Conservation (phyloP, 805 yeast species). For the Schizosaccharomyces lindneri region DNA sequence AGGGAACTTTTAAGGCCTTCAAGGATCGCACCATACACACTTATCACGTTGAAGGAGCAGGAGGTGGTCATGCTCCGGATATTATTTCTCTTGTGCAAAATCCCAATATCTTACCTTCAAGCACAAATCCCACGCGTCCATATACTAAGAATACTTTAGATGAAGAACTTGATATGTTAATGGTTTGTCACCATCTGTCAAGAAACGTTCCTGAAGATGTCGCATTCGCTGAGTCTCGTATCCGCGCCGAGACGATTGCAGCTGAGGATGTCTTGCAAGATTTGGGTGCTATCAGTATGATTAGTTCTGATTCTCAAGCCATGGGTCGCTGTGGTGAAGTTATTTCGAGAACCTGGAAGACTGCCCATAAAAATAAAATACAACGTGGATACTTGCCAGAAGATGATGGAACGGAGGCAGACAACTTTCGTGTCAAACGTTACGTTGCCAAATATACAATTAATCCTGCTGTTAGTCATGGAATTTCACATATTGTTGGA, state of each 20-base stretch:
- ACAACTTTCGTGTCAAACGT: constrained; percentile 3
- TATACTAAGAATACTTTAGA: constrained; percentile 1
- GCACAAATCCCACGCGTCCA: constrained; percentile 2
- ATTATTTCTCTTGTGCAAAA: not conserved
- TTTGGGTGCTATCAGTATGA: constrained; percentile 3
- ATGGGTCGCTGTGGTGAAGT: constrained; percentile 4
- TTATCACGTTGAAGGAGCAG: constrained; percentile 3
- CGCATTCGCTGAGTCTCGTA: constrained; percentile 3
- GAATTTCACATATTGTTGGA: not conserved
- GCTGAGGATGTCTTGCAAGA: constrained; percentile 3
- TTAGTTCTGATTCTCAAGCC: constrained; percentile 3
- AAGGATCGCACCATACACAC: constrained; percentile 2
- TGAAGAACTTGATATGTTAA: constrained; percentile 2
- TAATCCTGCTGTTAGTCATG: constrained; percentile 2
- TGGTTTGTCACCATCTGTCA: constrained; percentile 3
- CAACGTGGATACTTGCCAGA: constrained; percentile 2
- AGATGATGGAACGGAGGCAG: constrained; percentile 1
- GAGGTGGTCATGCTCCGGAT: constrained; percentile 3
- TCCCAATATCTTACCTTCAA: constrained; percentile 2
- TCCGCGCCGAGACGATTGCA: constrained; percentile 3
- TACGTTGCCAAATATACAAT: constrained; percentile 3
- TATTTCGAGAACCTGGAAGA: constrained; percentile 2
- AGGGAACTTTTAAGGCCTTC: constrained; percentile 3
- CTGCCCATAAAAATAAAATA: constrained; percentile 1
- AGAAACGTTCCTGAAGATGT: constrained; percentile 3